phyloP scores from a whole-genome alignment of 257 asterid species.

The Fraxinus cuspidata region DNA sequence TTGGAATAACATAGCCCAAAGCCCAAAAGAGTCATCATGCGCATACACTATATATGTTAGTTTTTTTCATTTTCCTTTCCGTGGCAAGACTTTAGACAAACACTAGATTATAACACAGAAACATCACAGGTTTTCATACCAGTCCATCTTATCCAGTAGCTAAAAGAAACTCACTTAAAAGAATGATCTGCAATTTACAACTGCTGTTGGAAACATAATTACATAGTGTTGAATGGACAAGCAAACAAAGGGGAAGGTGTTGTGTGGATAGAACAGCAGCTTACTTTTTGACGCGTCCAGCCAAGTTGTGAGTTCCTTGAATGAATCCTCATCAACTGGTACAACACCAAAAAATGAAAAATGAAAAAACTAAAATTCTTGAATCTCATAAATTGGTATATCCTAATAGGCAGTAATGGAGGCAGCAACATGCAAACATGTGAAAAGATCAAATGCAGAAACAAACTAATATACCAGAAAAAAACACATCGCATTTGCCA shows the following conservation, averaged over 20 bases:
- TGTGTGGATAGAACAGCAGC: constrained; percentile 19
- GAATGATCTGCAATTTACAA: background rate
- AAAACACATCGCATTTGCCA: background rate
- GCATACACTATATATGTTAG: background rate
- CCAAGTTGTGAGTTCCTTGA: constrained; percentile 69
- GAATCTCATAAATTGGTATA: background rate
- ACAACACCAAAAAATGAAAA: constrained; percentile 13
- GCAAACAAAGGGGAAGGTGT: constrained; percentile 15
- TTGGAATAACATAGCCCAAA: background rate
- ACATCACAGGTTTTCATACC: background rate
- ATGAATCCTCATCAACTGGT: constrained; percentile 76
- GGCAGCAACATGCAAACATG: background rate
- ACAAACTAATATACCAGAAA: background rate
- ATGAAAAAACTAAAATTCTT: background rate
- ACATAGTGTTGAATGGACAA: constrained; percentile 13
- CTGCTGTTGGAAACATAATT: background rate
- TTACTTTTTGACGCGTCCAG: constrained; percentile 98
- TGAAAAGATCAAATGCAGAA: constrained; percentile 5
- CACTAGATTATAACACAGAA: background rate
- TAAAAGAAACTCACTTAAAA: background rate
- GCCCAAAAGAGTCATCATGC: background rate
- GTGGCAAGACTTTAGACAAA: background rate
- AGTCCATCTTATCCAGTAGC: background rate
- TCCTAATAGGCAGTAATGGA: background rate
- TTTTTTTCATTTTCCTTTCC: background rate